Conservation (phyloP, 768 basidiomycete species). For the Calocybe cyanea region DNA sequence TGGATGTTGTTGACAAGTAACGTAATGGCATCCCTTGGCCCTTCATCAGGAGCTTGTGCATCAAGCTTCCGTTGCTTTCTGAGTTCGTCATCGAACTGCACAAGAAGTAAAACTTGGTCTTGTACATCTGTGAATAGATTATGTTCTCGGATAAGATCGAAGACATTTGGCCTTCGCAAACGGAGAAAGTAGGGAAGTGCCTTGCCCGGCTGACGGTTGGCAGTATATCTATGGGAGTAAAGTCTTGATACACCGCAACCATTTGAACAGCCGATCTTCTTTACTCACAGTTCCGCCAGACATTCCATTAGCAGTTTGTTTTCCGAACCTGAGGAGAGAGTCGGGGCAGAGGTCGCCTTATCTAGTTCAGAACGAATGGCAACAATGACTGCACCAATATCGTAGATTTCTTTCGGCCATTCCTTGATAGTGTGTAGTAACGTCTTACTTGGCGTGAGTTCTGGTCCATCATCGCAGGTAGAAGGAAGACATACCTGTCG, state of each 20-base stretch:
- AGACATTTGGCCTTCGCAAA: constrained; percentile 83
- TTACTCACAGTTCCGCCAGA: constrained; percentile 88
- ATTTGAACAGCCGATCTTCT: too few relatives aligned
- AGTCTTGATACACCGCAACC: too few relatives aligned
- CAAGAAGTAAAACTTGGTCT: constrained; percentile 87
- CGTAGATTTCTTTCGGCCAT: constrained; percentile 93
- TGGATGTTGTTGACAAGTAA: constrained; percentile 92
- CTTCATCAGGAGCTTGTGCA: constrained; percentile 33
- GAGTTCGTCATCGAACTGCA: constrained; percentile 92
- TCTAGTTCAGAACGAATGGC: constrained; percentile 84
- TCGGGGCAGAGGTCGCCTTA: constrained; percentile 47
- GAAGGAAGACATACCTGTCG: constrained; percentile 44
- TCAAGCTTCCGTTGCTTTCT: constrained; percentile 52
- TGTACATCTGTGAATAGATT: constrained; percentile 94
- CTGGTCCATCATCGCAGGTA: background rate
- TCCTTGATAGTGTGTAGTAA: constrained; percentile 74
- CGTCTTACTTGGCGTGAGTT: constrained; percentile 41
- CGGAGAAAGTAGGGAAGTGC: constrained; percentile 89
- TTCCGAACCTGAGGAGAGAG: constrained; percentile 39
- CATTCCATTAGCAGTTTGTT: constrained; percentile 85
- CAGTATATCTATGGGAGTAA: constrained; percentile 76
- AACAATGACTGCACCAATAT: constrained; percentile 82
- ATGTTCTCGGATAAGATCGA: constrained; percentile 89
- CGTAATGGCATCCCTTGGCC: constrained; percentile 74
- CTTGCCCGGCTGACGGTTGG: constrained; percentile 90